Base-by-base conservation (phyloP, 495 filamentous ascomycete genomes). In the Aspergillus bridgeri region DNA sequence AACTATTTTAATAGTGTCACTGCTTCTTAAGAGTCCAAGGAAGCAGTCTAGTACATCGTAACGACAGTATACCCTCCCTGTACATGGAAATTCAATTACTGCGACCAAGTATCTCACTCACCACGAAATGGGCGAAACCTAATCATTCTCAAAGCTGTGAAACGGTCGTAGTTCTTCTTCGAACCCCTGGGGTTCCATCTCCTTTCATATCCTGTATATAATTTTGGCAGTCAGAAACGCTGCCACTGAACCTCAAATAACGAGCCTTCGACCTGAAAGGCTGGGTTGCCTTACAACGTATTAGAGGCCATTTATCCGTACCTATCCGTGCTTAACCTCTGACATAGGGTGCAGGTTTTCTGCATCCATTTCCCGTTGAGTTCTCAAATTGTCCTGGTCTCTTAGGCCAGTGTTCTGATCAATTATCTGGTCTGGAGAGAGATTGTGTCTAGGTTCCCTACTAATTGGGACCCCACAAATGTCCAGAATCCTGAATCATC, bases 401-500 rank as follows among this genome's bases (percentile, higher is more conserved):
- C 29, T 33, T 33, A 33, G 29, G 29, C 29, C 8, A 33, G 29
- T 33, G 29, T 33, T 33, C 29, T 33, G 8, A 33, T 33, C 29
- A 33, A 33, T 33, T 33, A 33, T 33, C 29, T 33, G 29, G 29
- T 33, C 29, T 33, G 29, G 29, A 46, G 44, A 46, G 44, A 46
- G 44, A 46, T 46, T 46, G 13, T 46, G 44, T 19, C 5, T 46
- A 19, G n/a, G 21, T 46, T 46, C 44, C 21, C 18, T 59, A 57
- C 24, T 21, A 56, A 53, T 9, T 60, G 55, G 20, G 58, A 59
- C 13, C 19, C 51, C 18, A 60, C 7, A 42, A 58, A 61, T 19
- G 48, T 27, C 62, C 52, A 61, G 19, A 65, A 60, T 22, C 62
- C 62, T 17, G 55, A 58, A 20, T 47, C 7, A 54, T 65, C 62